Evolutionary conservation across 75 land plant species (phyloP), one percentile per base, ranked within the genome.

Genomic region (Sequoiadendron giganteum): DNA sequence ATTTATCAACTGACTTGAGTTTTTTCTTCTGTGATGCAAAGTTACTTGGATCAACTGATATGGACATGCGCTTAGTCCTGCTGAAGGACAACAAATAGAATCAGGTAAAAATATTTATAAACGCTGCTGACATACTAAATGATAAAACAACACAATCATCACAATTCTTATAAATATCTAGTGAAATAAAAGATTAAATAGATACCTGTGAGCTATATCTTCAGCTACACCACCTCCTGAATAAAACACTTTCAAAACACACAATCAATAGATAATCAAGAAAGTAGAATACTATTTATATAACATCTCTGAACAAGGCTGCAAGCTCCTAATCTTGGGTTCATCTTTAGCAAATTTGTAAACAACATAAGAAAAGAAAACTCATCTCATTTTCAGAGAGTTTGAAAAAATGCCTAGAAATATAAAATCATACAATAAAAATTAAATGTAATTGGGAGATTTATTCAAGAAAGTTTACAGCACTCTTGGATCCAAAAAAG

Each of bases 21-120:
- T 90, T 92, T 91, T 93, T 93, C 88, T 93, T 93, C 83, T 89
- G 92, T 8, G 93, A 88, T 40, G 93, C 93, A 88, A 90, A 92
- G 75, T 90, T 93, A 91, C 93, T 92, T n/a, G 92, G 92, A 55
- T 93, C 94, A 55, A 90, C 89, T 78, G 77, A 93, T 68, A 88
- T 88, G 19, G 92, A 88, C 89, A 89, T 89, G 36, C 94, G 84
- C 86, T 93, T 93, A 34, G 90, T 92, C 85, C 94, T 92, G 92
- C 34, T 88, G 36, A 19, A n/a, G 19, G 68, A 39, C 68, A 88
- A 6, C 56, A 84, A 28, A 48, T 21, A 80, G 25, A 36, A 42
- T 43, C 28, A 42, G 28, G 30, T 9, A 81, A 81, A 42, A 1
- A 81, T 45, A 81, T 21, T 81, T 81, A 3, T 19, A 43, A 81